Base-by-base conservation (phyloP, 352 stramenopile species). In the Plasmopara muralis region DNA sequence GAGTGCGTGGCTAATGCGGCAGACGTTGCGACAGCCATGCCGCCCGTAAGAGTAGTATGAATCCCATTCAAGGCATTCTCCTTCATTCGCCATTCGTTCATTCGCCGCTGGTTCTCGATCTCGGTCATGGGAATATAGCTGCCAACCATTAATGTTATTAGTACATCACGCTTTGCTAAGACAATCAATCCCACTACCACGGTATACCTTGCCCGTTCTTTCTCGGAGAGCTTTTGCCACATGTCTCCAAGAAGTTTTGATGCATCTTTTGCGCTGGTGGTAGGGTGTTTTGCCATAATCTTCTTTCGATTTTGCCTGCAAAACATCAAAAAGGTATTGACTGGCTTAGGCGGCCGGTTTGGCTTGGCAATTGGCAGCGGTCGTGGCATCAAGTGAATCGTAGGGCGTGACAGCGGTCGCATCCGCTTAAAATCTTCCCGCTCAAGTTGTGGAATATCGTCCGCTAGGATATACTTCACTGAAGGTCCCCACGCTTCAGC, bases 291-390 rank as follows among this genome's bases (percentile, higher is more conserved):
- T 16, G 61, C 68, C 80, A 90, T 88, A 53, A 90, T 85, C 58
- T 83, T 85, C 63, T 90, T 90, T 18, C 80, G 64, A 59, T 77
- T 87, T 65, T 88, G 74, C 14, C 70, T 84, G 44, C 81, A 91
- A 55, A 91, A 91, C 76, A 91, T 88, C 30, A 91, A 65, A 44
- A 91, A 91, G 25, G 81, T 89, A 51, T 91, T 91, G 16, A 91
- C 81, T 29, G 81, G 81, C 60, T 91, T 91, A 5, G 81, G 81
- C 18, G 80, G 80, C 2, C 77, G 75, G 39, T 90, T 90, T 9
- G 77, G 70, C 56, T 78, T 85, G 9, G 51, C 34, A 34, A 55
- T 44, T 6, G 62, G 55, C 15, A 52, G 51, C 13, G 63, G 51
- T 1, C 62, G 54, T 2, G 69, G 55, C 20, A 60, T 37, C 50